Evolutionary conservation across 805 yeast species (phyloP), one percentile per base, ranked within the genome.

Genomic region (Myxozyma nipponensis): DNA sequence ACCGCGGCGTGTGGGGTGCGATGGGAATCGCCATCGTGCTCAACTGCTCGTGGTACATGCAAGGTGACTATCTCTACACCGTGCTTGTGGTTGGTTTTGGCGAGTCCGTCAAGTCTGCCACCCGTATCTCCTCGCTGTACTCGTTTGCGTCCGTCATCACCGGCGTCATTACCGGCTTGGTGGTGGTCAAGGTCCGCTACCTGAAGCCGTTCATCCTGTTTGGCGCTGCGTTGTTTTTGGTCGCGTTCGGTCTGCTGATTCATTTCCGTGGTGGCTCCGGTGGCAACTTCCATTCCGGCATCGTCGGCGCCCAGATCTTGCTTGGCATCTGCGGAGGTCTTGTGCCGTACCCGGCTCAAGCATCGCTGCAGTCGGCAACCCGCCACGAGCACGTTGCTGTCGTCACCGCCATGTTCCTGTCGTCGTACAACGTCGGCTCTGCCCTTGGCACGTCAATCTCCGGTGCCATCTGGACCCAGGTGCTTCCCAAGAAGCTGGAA

Each of bases 1-100:
- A 85, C 65, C 77, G 88, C 58, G 86, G 84, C 54, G 82, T 84
- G 28, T 82, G 86, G 84, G 70, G 86, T 13, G 84, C 90, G n/a
- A 62, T 83, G 50, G 62, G 72, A 26, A 74, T 83, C 54, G 83
- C 79, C 2, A 66, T 82, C 50, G 67, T 83, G 54, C 71, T 82
- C 52, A 77, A 82, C 67, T 75, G 81, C 62, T 71, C 81, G 47
- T 83, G 77, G 76, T 76, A 79, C 65, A 77, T 83, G 83, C 87
- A 83, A 45, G 78, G 80, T 53, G 85, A 81, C 59, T 85, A 75
- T 65, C 65, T 85, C 66, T 84, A 81, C 67, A 75, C 89, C 0
- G 83, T 83, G 21, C 69, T 85, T 53, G 60, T 79, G 41, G 86
- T 84, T 26, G 83, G 83, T 2, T 77, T 83, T 63, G 69, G 78